Evolutionary conservation across 192 early-diverging fungal species (phyloP).

Genomic region (Backusella australiensis): DNA sequence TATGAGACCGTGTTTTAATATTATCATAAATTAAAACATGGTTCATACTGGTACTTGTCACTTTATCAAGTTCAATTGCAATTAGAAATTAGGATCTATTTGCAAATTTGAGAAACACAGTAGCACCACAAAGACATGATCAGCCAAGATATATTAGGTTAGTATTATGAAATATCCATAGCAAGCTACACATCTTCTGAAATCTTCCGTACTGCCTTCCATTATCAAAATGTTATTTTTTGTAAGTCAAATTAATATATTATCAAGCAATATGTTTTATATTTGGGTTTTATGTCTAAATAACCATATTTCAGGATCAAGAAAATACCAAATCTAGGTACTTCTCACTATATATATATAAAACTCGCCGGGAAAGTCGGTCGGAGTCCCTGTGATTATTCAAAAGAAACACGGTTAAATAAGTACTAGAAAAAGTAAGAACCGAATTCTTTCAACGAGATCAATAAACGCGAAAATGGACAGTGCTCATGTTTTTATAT

Average conservation of each 20-base stretch:
- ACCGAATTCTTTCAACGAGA: not conserved
- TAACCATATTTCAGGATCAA: too few species aligned
- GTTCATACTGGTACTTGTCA: not conserved
- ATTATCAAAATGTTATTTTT: not conserved
- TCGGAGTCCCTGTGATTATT: not conserved
- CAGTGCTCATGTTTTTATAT: conserved; percentile 1
- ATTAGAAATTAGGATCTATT: not conserved
- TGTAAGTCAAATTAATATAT: too few species aligned
- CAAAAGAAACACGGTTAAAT: not conserved
- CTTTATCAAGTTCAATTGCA: not conserved
- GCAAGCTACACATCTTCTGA: not conserved
- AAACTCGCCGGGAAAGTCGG: not conserved
- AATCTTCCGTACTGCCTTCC: not conserved
- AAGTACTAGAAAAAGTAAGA: not conserved
- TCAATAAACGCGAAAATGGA: not conserved
- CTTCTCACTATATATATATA: not conserved
- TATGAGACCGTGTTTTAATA: not conserved
- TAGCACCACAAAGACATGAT: not conserved
- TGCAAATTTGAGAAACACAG: not conserved
- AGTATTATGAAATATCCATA: not conserved
- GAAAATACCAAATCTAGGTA: not conserved
- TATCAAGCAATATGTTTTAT: too few species aligned
- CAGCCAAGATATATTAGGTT: not conserved
- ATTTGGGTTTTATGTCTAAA: too few species aligned
- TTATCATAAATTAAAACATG: not conserved